A percentile compares a stretch with the other conserved stretches of the same genome.
Evolutionary conservation across 2,329 filamentous ascomycete species (phyloP).

Genomic region (Thelonectria olida): DNA sequence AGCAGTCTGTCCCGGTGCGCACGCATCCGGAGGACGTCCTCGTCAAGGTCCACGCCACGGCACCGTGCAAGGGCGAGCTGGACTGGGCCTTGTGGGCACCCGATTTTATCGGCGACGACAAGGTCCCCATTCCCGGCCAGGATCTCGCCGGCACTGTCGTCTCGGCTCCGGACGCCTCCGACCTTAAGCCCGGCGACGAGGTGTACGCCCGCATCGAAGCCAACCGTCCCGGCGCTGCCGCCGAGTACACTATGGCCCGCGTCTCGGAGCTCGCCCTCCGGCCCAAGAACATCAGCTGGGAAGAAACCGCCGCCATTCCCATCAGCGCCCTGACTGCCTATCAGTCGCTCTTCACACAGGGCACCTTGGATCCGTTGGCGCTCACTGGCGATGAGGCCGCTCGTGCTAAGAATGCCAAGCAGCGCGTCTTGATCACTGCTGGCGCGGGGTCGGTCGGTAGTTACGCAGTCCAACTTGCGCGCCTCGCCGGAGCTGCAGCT

Average conservation of each 20-base stretch:
- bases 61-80: conserved; percentile 45
- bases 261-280: conserved; percentile 45
- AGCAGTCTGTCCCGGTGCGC: conserved; percentile 27
- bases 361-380: background rate
- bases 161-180: conserved; percentile 33
- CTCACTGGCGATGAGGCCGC: background rate
- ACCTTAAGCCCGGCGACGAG: conserved; percentile 30
- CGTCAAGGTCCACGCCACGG: conserved; percentile 45
- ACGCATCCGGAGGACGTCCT: conserved; percentile 40
- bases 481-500: conserved; percentile 4
- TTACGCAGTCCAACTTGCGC: conserved; percentile 27
- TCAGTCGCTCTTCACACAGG: conserved; percentile 45
- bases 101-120: conserved; percentile 30
- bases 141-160: conserved; percentile 51
- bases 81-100: conserved; percentile 40
- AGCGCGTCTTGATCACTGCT: conserved; percentile 21
- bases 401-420: background rate
- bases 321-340: conserved; percentile 52
- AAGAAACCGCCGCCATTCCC: conserved; percentile 49
- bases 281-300: conserved; percentile 45
- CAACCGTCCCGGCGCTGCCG: conserved; percentile 16
- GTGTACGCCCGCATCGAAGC: conserved; percentile 30
- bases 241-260: conserved; percentile 26
- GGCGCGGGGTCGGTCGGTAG: conserved; percentile 24
- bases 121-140: conserved; percentile 44